Conservation (phyloP, 2,329 filamentous ascomycete species). For the Bretziella fagacearum region DNA sequence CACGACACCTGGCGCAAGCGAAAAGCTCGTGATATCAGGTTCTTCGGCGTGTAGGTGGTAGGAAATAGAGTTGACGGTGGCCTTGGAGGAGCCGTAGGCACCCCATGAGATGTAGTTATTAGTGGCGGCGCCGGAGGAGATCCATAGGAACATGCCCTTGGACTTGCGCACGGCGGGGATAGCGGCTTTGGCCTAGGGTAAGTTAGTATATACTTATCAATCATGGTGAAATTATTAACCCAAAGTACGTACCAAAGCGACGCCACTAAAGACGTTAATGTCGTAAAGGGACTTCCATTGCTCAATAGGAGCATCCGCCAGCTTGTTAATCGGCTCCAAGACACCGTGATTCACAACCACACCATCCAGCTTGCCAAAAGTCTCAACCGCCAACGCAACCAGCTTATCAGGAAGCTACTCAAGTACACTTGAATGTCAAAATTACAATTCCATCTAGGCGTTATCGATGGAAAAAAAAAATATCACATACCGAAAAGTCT, state of each 20-base stretch:
- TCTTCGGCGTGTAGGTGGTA: conserved; percentile 61
- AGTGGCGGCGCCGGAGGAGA: conserved; percentile 60
- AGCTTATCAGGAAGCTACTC: conserved; percentile 30
- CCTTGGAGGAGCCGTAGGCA: conserved; percentile 68
- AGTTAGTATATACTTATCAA: conserved; percentile 2
- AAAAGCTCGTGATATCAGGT: conserved; percentile 52
- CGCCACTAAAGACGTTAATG: conserved; percentile 70
- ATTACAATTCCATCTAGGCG: background rate
- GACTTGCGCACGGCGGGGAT: conserved; percentile 51
- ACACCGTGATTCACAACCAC: conserved; percentile 79
- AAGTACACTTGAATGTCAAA: background rate
- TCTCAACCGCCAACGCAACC: conserved; percentile 44
- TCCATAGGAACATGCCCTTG: conserved; percentile 57
- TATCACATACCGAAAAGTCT: conserved; percentile 29
- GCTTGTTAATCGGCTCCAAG: conserved; percentile 54
- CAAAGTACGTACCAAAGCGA: conserved; percentile 48
- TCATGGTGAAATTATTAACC: background rate
- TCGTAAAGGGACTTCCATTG: conserved; percentile 66
- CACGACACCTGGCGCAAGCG: conserved; percentile 63
- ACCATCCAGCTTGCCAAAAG: conserved; percentile 61
- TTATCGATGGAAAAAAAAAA: background rate
- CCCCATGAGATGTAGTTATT: conserved; percentile 57
- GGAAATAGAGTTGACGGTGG: conserved; percentile 64
- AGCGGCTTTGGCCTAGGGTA: conserved; percentile 47
- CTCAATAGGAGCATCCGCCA: conserved; percentile 49